Evolutionary conservation across 169 alveolate genomes (phyloP), one percentile per base, ranked within the genome.

Genomic region (Babesia divergens): DNA sequence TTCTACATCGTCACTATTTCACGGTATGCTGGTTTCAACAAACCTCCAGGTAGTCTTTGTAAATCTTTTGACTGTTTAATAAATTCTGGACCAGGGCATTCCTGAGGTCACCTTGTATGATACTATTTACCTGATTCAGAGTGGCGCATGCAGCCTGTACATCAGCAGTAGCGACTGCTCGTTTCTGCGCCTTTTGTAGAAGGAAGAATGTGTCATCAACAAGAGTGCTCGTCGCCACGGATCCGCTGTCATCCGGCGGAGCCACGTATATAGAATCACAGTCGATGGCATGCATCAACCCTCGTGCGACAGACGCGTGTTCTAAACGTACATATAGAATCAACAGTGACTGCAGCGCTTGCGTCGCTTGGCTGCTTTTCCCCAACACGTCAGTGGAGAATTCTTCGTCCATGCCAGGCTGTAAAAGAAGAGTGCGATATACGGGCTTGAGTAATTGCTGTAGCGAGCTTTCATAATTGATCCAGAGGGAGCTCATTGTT

Each of bases 61-160:
- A 66, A 9, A 79, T 66, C 20, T 24, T 32, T 50, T 66, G 75
- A 43, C 83, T 68, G 34, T 58, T 68, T 53, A 68, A 9, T 13
- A 79, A 60, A 51, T 79, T 79, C 28, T 52, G 59, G 8, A 52
- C 53, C n/a, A 79, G 62, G 2, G 52, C 68, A 16, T 42, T 53
- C 71, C 52, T 79, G 29, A 79, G 46, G 7, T 67, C 66, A 32
- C 51, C 52, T 35, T 54, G 51, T 4, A 79, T 66, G 7, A 68
- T 64, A n/a, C 58, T 50, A 20, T 34, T 49, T 9, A 66, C 83
- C 49, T 79, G 87, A 35, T 79, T 79, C 20, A 79, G 56, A 7
- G 76, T 79, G 2, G 87, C 87, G 32, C 87, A 79, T 8, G 87
- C 87, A 28, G 87, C 80, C 50, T 79, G 83, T 14, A 79, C 53